phyloP scores from a whole-genome alignment of 768 basidiomycete genomes.

The Mycena rosella region DNA sequence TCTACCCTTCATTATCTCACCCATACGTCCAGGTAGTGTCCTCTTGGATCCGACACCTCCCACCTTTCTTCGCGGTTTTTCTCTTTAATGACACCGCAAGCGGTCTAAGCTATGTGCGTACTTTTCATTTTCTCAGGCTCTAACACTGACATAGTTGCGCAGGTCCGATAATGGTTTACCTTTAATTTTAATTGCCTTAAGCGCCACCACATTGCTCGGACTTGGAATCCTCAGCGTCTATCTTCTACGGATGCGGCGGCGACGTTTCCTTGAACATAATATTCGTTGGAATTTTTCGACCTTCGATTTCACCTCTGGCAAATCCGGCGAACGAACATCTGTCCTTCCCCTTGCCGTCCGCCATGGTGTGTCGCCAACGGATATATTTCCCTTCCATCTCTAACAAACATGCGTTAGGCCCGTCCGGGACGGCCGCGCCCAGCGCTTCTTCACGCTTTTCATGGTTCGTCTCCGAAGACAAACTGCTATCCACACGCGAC shows the following conservation, averaged over 20 bases:
- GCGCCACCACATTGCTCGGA: neutral
- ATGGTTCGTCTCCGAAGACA: constrained; percentile 21
- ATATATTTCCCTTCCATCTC: neutral
- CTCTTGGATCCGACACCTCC: neutral
- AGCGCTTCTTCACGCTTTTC: constrained; percentile 14
- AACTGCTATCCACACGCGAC: neutral
- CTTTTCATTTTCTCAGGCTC: neutral
- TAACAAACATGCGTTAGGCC: neutral
- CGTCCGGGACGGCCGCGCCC: neutral
- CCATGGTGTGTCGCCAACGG: neutral
- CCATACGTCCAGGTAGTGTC: neutral
- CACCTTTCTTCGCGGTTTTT: neutral
- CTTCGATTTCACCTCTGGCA: neutral
- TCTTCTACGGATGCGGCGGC: constrained; percentile 4
- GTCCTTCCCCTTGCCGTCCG: constrained; percentile 4
- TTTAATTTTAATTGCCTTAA: constrained; percentile 1
- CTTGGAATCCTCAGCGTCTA: neutral
- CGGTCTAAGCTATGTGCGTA: constrained; percentile 12
- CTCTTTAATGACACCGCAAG: constrained; percentile 11
- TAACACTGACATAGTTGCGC: neutral
- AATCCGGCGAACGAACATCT: neutral
- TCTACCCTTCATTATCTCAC: neutral
- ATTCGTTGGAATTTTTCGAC: constrained; percentile 19
- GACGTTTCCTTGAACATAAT: neutral
- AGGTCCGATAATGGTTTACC: neutral